Base-by-base conservation (phyloP, 116 monocot species). In the Papilionanthe hybrid region DNA sequence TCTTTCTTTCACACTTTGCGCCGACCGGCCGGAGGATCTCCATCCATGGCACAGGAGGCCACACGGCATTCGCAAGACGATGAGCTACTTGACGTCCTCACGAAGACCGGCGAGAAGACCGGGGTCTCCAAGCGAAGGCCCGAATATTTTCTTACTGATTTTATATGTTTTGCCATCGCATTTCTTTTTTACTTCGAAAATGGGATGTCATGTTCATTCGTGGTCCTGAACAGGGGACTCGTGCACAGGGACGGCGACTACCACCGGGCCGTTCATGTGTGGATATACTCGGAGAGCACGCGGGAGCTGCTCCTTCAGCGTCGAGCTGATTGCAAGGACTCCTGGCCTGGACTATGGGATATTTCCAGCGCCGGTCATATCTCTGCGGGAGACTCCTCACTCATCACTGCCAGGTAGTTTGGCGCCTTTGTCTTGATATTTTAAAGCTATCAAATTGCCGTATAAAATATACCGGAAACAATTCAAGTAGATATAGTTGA, bases 321-420 rank as follows among this genome's bases (percentile, higher is more conserved):
- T 78, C 94, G 98, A 1, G 89, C 98, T 47, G 94, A 92, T 72
- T 88, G 98, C 86, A 98, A 98, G 88, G 98, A 94, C 42, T 94
- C 98, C 5, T 98, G 98, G 94, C 93, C 98, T 0, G 92, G 92
- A 7, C 85, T 78, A 68, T 98, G 98, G 94, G 98, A 98, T 72
- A 93, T 94, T 58, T 98, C 98, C 72, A 98, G 94, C 80, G 98
- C 98, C 11, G 98, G 94, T 1, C 98, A 98, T 84, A 90, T 98
- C 79, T 91, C 94, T 4, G 91, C 98, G 28, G 92, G 94, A 0
- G 94, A 94, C 71, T 87, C 93, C 56, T 98, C 98, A 0, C 94
- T 98, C 73, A 42, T 83, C 30, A 83, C 88, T 0, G 98, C 98
- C 19, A 94, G 94, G 96, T 96, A 55, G 29, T 67, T 55, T 6